Percentiles rank a stretch among this genome's conserved stretches.
These are phyloP conservation scores for Sequoia sempervirens DNA, from an alignment of 75 land plant species.

Conservation along the genomic window DNA sequence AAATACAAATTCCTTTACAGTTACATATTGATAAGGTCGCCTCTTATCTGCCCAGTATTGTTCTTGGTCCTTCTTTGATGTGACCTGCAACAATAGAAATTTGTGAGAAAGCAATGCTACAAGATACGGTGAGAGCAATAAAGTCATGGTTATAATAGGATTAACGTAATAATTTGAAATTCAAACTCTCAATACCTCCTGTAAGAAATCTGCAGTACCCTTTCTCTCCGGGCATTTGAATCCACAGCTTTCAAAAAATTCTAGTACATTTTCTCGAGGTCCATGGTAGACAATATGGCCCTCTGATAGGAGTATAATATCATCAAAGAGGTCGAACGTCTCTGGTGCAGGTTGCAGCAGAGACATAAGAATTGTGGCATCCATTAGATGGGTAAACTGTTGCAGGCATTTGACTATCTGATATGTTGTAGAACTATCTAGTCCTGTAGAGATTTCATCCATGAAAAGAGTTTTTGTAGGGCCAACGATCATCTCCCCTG, in stretches of 20 bases:
- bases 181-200: slow-evolving; percentile 47
- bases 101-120: background rate
- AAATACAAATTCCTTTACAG: slow-evolving; percentile 64
- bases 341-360: slow-evolving; percentile 95
- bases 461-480: slow-evolving; percentile 78
- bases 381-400: slow-evolving; percentile 69
- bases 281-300: slow-evolving; percentile 85
- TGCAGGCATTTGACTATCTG: slow-evolving; percentile 85
- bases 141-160: background rate
- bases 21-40: slow-evolving; percentile 58
- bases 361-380: slow-evolving; percentile 71
- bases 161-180: background rate
- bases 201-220: slow-evolving; percentile 78
- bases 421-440: slow-evolving; percentile 82
- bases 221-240: slow-evolving; percentile 76
- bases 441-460: slow-evolving; percentile 89
- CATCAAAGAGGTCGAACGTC: slow-evolving; percentile 85
- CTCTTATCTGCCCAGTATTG: slow-evolving; percentile 77
- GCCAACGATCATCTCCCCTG: slow-evolving; percentile 89
- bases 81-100: slow-evolving; percentile 44
- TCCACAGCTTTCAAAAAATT: slow-evolving; percentile 71
- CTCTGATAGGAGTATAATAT: slow-evolving; percentile 68
- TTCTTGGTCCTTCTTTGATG: slow-evolving; percentile 86
- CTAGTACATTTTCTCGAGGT: slow-evolving; percentile 64
- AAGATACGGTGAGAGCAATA: background rate